Conservation (phyloP, 2,329 filamentous ascomycete species). For the Penicillium sp. region DNA sequence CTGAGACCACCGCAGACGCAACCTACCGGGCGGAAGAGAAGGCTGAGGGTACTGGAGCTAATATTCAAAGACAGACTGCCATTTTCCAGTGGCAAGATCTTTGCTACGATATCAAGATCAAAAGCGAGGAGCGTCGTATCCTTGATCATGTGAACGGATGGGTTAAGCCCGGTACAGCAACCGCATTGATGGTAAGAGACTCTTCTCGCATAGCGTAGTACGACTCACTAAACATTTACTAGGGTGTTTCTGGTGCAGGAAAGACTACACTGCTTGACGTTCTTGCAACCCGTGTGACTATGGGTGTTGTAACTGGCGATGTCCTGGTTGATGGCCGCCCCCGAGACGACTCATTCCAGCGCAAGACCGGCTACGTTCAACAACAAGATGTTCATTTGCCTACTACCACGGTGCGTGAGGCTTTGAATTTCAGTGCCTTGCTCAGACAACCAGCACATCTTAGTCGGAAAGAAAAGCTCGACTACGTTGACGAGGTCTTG, state of each 20-base stretch:
- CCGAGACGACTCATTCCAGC: conserved; percentile 52
- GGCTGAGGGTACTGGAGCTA: background rate
- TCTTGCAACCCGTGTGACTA: conserved; percentile 76
- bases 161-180: conserved; percentile 88
- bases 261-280: conserved; percentile 89
- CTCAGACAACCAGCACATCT: conserved; percentile 78
- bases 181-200: conserved; percentile 68
- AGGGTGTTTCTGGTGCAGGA: conserved; percentile 78
- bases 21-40: background rate
- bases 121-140: conserved; percentile 69
- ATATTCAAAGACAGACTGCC: background rate
- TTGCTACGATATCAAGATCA: conserved; percentile 72
- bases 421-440: conserved; percentile 78
- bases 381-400: conserved; percentile 86
- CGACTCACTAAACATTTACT: background rate
- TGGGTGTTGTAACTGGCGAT: conserved; percentile 82
- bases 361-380: conserved; percentile 59
- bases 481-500: conserved; percentile 85
- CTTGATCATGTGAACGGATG: conserved; percentile 84
- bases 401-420: conserved; percentile 83
- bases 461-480: conserved; percentile 71
- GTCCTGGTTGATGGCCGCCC: conserved; percentile 75
- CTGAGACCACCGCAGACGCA: background rate
- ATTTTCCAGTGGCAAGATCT: conserved; percentile 51
- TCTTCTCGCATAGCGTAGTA: background rate